Conservation (phyloP, 164 flowering plant genomes). For the Sedum album region DNA sequence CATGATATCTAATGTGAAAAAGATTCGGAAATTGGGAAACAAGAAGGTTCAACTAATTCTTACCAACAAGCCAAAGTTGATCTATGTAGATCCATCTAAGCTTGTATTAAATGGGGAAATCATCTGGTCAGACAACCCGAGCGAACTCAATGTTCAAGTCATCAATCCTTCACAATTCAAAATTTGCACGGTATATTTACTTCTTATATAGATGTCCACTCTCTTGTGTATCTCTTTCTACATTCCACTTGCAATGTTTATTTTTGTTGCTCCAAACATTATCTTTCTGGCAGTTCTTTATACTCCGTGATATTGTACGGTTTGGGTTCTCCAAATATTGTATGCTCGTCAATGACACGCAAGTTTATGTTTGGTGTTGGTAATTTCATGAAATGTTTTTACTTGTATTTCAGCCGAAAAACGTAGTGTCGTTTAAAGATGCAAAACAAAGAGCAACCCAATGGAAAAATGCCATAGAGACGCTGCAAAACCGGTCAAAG, state of each 20-base stretch:
- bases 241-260: neutral
- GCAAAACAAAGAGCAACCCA: slow-evolving; percentile 85
- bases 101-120: slow-evolving; percentile 69
- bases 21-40: slow-evolving; percentile 71
- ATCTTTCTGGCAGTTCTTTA: neutral
- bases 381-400: neutral
- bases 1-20: slow-evolving; percentile 96
- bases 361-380: neutral
- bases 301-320: neutral
- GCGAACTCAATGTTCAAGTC: slow-evolving; percentile 77
- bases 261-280: neutral
- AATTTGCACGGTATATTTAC: slow-evolving; percentile 61
- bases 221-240: neutral
- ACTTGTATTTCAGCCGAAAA: slow-evolving; percentile 68
- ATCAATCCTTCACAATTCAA: slow-evolving; percentile 69
- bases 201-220: slow-evolving; percentile 2
- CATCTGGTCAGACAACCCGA: slow-evolving; percentile 81
- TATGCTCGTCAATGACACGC: neutral
- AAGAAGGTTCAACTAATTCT: slow-evolving; percentile 99
- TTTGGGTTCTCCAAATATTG: neutral
- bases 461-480: slow-evolving; percentile 94
- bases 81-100: slow-evolving; percentile 86
- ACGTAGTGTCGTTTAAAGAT: slow-evolving; percentile 81
- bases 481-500: slow-evolving; percentile 57
- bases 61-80: slow-evolving; percentile 87